Conservation (phyloP, 495 filamentous ascomycete genomes). For the Paragyromitra xinjiangensis region DNA sequence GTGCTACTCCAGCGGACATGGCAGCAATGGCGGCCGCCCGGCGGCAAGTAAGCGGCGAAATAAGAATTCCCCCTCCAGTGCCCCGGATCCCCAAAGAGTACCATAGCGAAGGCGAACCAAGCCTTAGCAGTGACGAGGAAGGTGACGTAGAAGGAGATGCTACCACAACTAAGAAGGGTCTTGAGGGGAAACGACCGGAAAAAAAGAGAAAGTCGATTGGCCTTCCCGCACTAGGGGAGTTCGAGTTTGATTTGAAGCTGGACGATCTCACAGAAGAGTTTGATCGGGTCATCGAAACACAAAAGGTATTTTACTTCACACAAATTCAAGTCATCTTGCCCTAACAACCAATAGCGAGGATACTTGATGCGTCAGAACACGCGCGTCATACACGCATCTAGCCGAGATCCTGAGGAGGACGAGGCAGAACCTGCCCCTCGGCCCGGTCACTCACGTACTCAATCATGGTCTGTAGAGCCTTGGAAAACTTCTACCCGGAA, state of each 20-base stretch:
- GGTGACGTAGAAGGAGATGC: conserved; percentile 60
- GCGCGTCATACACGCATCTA: conserved; percentile 90
- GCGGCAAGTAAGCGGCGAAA: conserved; percentile 76
- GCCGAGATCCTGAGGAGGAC: conserved; percentile 66
- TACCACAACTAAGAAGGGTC: conserved; percentile 60
- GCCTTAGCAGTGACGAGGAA: conserved; percentile 57
- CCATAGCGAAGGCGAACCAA: conserved; percentile 57
- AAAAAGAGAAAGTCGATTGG: conserved; percentile 67
- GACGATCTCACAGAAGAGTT: conserved; percentile 77
- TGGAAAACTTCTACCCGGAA: conserved; percentile 85
- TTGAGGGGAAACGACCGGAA: conserved; percentile 60
- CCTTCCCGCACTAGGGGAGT: conserved; percentile 72
- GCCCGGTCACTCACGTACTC: conserved; percentile 75
- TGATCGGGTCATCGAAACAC: conserved; percentile 91
- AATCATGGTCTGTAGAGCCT: conserved; percentile 94
- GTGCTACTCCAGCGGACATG: conserved; percentile 83
- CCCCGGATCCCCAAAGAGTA: conserved; percentile 71
- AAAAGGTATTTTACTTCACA: conserved; percentile 85
- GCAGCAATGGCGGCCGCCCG: conserved; percentile 87
- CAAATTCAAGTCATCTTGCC: conserved; percentile 58
- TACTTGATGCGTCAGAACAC: conserved; percentile 99
- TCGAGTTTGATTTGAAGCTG: conserved; percentile 79
- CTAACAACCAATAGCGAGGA: conserved; percentile 88
- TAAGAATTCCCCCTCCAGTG: conserved; percentile 61
- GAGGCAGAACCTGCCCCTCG: conserved; percentile 70